Evolutionary conservation across 805 yeast genomes (phyloP).

Genomic region (Middelhovenomyces tepae): DNA sequence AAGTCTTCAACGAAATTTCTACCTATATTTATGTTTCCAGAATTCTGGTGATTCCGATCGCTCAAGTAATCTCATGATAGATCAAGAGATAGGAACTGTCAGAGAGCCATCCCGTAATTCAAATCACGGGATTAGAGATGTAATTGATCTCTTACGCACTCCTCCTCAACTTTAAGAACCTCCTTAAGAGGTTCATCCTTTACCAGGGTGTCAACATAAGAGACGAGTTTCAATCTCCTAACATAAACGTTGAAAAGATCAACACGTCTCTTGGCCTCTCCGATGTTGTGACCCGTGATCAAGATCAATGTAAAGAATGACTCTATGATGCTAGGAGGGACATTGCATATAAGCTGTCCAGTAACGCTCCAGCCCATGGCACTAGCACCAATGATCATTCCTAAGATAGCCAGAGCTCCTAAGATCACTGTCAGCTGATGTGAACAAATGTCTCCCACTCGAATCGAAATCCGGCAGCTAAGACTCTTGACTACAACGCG

Average conservation of each 20-base stretch:
- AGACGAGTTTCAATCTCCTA: too few species aligned
- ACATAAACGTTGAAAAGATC: not conserved
- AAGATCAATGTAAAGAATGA: constrained; percentile 33
- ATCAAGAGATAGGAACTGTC: too few species aligned
- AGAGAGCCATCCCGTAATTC: too few species aligned
- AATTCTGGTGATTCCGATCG: too few species aligned
- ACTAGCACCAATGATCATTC: constrained; percentile 27
- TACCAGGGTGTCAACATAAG: too few species aligned
- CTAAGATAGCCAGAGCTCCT: constrained; percentile 25
- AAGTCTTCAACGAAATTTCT: too few species aligned
- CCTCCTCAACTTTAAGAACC: too few species aligned
- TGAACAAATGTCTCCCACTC: constrained; percentile 28
- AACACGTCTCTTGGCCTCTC: constrained; percentile 3
- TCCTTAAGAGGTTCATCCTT: too few species aligned
- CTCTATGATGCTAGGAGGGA: constrained; percentile 39
- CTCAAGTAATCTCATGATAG: too few species aligned
- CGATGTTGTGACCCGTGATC: constrained; percentile 31
- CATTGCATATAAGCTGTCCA: constrained; percentile 34
- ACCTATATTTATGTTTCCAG: too few species aligned
- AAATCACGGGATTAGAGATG: too few species aligned
- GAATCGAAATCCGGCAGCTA: constrained; percentile 12
- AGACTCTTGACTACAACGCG: not conserved
- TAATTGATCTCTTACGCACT: too few species aligned
- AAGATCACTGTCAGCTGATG: constrained; percentile 26
- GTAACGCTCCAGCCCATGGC: constrained; percentile 32